Evolutionary conservation across 768 basidiomycete genomes (phyloP), one percentile per base, ranked within the genome.

Genomic region (Trametes cingulata): DNA sequence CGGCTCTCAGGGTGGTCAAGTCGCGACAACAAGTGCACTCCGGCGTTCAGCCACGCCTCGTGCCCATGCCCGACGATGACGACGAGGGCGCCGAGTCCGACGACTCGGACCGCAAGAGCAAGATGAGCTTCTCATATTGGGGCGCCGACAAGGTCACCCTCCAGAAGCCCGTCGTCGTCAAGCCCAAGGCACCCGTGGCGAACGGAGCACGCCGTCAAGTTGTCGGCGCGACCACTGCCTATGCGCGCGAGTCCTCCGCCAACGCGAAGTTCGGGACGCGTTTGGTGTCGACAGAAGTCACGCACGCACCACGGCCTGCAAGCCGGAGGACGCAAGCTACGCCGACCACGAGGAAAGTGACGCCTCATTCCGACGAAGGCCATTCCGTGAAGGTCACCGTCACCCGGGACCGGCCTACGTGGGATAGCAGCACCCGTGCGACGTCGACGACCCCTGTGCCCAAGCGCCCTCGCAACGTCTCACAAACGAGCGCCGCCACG

Each of bases 101-200:
- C 65, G 90, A 93, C 67, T 93, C 90, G 12, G 91, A 93, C 72
- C 84, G 87, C 76, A 90, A 92, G 78, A 91, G 87, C 78, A 93
- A 93, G 73, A 93, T 93, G 92, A 91, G 90, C 77, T 93, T 93
- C 75, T 93, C 91, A 6, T 95, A 93, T 70, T 93, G 91, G 91
- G 91, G 92, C 24, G 92, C 92, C 33, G 92, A 94, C 77, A 92
- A 92, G 74, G 82, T 94, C 67, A 94, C 92, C 1, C 83, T 94
- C 20, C 90, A 92, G 71, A 90, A 90, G 66, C 90, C 91, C 2
- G 72, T 85, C 40, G 71, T 86, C 65, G 71, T 86, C 67, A 88
- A 87, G 69, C 73, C 74, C 37, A 72, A 72, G 56, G 72, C 72
- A 24, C 63, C 70, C n/a, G 22, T 62, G 25, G 69, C 75, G 17